Conservation (phyloP, 176 grass and related monocot species). For the Oryza glaberrima region DNA sequence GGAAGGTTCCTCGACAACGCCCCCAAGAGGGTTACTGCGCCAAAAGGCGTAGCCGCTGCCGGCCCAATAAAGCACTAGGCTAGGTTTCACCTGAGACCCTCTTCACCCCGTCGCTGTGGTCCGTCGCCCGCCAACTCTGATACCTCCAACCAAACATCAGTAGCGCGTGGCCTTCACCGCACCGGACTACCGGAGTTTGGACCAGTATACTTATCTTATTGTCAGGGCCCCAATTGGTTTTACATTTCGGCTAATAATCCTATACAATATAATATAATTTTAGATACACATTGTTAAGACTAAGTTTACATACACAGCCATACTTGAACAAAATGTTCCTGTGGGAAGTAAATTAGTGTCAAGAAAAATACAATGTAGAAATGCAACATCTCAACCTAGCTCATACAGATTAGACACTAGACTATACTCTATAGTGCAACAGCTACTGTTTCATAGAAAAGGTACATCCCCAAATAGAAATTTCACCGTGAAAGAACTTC, state of each 20-base stretch:
- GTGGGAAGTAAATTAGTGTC: neutral
- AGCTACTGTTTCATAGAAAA: neutral
- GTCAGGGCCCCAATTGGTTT: neutral
- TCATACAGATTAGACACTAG: neutral
- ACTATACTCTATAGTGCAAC: neutral
- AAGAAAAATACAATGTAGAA: neutral
- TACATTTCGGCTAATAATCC: neutral
- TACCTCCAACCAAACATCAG: too few species aligned
- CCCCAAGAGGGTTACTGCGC: too few species aligned
- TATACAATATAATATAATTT: conserved; percentile 1
- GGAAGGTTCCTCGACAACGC: too few species aligned
- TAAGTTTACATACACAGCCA: neutral
- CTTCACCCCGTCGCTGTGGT: too few species aligned
- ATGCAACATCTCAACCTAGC: neutral
- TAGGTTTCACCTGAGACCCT: too few species aligned
- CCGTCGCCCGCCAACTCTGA: too few species aligned
- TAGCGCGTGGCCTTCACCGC: too few species aligned
- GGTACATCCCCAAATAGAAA: neutral
- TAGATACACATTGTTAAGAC: neutral
- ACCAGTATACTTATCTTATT: neutral
- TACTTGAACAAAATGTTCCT: neutral
- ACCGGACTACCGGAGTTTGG: too few species aligned
- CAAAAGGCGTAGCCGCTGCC: too few species aligned
- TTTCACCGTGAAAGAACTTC: neutral
- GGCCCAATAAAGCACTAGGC: too few species aligned